Base-by-base conservation (phyloP, 2,329 filamentous ascomycete genomes). In the Fusarium graminum region DNA sequence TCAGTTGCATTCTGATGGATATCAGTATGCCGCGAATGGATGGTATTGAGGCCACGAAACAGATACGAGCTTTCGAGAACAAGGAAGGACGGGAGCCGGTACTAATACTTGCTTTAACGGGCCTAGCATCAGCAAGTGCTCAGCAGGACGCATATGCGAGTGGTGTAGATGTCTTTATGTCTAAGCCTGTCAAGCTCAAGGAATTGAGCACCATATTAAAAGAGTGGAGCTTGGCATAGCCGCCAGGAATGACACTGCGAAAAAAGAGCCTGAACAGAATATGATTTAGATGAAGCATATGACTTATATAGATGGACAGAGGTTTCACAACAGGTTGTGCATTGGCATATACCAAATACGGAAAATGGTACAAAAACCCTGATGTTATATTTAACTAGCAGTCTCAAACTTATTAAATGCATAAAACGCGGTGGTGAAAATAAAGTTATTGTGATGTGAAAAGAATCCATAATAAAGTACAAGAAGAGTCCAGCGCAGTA, bases 21-120 rank as follows among this genome's bases (percentile, higher is more conserved):
- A 81, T 86, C 4, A 85, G 80, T 54, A 88, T 88, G 85, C 85
- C 85, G 0, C 74, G 86, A 6, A 82, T 88, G 67, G 82, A 87
- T 61, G 83, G 83, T 0, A 78, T 85, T 3, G 80, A 81, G 14
- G 80, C 82, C 0, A 85, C 83, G 5, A 77, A 80, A 4, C 74
- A 76, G 30, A 86, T 86, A 29, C 79, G 85, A 3, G 77, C 79
- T 1, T 78, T 82, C 40, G 85, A 88, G 67, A 74, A 77, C 6
- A 76, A 81, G 2, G 70, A 79, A 9, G 74, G 76, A 2, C 69
- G 83, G 0, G 55, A 76, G 2, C 80, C 81, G 0, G 80, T 80
- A 1, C 76, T 78, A 2, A 80, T 87, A 14, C 82, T 87, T 45
- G 85, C 84, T 0, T 74, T 87, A 3, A 86, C 85, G 0, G 85